Conservation (phyloP, 2,329 filamentous ascomycete species). For the Volutella citrinella region DNA sequence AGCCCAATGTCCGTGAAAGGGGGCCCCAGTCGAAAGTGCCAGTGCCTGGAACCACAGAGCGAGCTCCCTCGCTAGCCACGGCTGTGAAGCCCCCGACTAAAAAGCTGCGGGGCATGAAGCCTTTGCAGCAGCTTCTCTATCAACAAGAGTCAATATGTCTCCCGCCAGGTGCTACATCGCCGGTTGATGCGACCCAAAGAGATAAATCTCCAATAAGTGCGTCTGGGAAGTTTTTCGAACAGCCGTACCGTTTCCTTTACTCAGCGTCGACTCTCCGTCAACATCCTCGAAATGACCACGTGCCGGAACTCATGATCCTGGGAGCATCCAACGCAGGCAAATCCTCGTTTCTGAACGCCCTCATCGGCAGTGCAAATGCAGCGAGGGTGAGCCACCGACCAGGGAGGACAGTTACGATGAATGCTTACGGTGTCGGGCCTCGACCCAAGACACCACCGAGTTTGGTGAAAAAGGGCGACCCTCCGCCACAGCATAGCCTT, state of each 20-base stretch:
- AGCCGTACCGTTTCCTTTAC: conserved; percentile 43
- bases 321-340: conserved; percentile 90
- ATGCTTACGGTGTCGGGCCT: conserved; percentile 53
- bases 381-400: conserved; percentile 50
- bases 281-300: conserved; percentile 48
- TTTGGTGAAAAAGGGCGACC: conserved; percentile 32
- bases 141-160: conserved; percentile 22
- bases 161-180: conserved; percentile 8
- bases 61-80: too few species aligned
- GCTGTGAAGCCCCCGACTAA: too few species aligned
- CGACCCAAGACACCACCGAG: conserved; percentile 26
- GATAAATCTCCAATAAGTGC: conserved; percentile 23
- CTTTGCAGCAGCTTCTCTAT: conserved; percentile 16
- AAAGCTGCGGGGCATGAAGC: conserved; percentile 19
- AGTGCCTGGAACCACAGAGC: too few species aligned
- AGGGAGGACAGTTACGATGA: conserved; percentile 54
- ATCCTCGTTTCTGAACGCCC: conserved; percentile 81
- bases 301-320: conserved; percentile 69
- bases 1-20: too few species aligned
- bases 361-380: conserved; percentile 52
- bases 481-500: conserved; percentile 44
- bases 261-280: conserved; percentile 46
- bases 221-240: conserved; percentile 31
- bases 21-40: too few species aligned
- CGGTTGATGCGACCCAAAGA: conserved; percentile 13